Percentiles rank a stretch among this genome's conserved stretches.
These are phyloP conservation scores for Zelopaecilomyces penicillatus DNA, from an alignment of 2,329 filamentous ascomycete species.

Conservation along the genomic window DNA sequence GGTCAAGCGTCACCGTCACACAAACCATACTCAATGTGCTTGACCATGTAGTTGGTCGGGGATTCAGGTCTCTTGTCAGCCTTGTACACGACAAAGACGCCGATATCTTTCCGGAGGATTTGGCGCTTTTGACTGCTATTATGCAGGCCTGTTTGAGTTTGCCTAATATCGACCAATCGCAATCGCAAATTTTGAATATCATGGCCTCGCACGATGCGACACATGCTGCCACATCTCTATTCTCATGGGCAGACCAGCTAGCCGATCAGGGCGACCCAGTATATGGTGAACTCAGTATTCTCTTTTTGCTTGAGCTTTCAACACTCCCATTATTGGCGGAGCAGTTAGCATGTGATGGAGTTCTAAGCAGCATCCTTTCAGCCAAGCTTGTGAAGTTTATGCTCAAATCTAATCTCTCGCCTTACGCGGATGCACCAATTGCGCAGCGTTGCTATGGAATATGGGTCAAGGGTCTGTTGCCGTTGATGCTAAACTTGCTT, in stretches of 20 bases:
- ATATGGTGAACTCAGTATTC: conserved; percentile 84
- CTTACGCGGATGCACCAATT: conserved; percentile 64
- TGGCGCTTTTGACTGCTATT: conserved; percentile 80
- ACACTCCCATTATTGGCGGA: conserved; percentile 75
- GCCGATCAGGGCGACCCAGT: conserved; percentile 72
- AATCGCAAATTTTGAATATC: conserved; percentile 62
- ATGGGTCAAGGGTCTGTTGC: conserved; percentile 82
- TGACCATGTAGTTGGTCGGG: conserved; percentile 68
- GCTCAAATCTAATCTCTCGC: conserved; percentile 61
- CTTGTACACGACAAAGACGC: conserved; percentile 71
- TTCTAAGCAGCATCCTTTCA: conserved; percentile 70
- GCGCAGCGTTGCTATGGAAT: conserved; percentile 73
- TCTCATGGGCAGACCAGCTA: conserved; percentile 87
- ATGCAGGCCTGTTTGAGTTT: conserved; percentile 76
- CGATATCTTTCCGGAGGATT: conserved; percentile 60
- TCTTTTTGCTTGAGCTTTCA: conserved; percentile 83
- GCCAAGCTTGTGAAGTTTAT: conserved; percentile 74
- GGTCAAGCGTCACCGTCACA: conserved; percentile 36
- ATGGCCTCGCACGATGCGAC: conserved; percentile 64
- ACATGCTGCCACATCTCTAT: conserved; percentile 76
- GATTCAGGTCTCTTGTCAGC: conserved; percentile 72
- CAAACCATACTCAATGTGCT: conserved; percentile 71
- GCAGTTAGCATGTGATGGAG: conserved; percentile 78
- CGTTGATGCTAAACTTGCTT: conserved; percentile 81
- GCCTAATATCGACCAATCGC: conserved; percentile 64